phyloP scores from a whole-genome alignment of 345 rosid genomes.

The Citrus glauca region DNA sequence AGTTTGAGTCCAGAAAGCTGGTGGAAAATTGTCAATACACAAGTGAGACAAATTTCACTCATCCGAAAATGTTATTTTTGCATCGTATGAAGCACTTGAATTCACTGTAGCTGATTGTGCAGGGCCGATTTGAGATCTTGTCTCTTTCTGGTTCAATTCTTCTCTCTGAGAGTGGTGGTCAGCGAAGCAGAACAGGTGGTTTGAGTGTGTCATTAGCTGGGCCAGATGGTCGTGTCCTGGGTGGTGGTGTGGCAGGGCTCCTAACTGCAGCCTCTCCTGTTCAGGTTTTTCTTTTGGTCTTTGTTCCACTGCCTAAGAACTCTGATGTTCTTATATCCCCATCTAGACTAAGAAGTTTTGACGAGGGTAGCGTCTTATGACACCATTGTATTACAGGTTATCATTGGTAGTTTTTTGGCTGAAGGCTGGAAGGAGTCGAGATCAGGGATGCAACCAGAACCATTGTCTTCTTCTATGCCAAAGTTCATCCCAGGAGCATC shows the following conservation, averaged over 20 bases:
- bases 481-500: constrained; percentile 20
- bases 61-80: not conserved
- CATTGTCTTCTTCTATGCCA: constrained; percentile 16
- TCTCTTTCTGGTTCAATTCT: constrained; percentile 41
- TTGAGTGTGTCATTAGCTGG: constrained; percentile 39
- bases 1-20: not conserved
- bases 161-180: constrained; percentile 33
- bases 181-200: constrained; percentile 41
- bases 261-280: constrained; percentile 43
- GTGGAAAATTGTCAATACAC: not conserved
- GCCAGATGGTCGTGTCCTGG: constrained; percentile 45
- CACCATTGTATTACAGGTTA: constrained; percentile 29
- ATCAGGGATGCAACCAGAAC: constrained; percentile 29
- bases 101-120: constrained; percentile 1
- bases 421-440: constrained; percentile 40
- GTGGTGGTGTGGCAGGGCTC: constrained; percentile 49
- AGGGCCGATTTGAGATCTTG: constrained; percentile 49
- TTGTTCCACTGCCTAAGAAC: not conserved
- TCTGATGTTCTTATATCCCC: not conserved
- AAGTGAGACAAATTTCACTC: not conserved
- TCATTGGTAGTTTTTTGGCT: constrained; percentile 45
- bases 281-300: constrained; percentile 21
- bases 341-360: not conserved
- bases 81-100: not conserved
- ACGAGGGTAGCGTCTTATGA: too few species aligned